Base-by-base conservation (phyloP, 2,329 filamentous ascomycete genomes). In the Xylaria multiplex region DNA sequence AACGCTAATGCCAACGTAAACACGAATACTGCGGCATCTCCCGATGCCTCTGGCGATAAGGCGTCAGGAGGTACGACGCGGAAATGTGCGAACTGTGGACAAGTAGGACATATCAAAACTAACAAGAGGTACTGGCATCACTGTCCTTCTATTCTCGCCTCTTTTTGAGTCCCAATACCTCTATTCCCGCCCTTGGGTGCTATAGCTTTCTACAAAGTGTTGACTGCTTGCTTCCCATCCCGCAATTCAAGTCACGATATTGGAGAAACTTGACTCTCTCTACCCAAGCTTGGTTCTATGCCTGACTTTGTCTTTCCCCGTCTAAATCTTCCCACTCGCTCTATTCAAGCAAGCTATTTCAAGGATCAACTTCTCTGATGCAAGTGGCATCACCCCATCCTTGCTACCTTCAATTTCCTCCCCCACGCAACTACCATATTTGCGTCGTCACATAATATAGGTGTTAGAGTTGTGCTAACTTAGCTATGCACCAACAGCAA, bases 61-160 rank as follows among this genome's bases (percentile, higher is more conserved):
- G 82, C 83, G 67, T 76, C 77, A 66, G 86, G 82, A 54, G 89
- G 90, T 67, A 96, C 93, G 63, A 91, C 91, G 40, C 87, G 96
- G 74, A 98, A 98, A 82, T 99, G 96, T 81, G 96, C 96, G 71
- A 98, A 97, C 79, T 99, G 96, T 81, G 96, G 96, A 57, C 92
- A 96, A 79, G 91, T 97, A 61, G 96, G 96, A 37, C 96, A 99
- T 77, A 99, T 99, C 84, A 97, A 97, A 81, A 98, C 95, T 54
- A 98, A 98, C 84, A 97, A 97, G 83, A 98, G 97, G 93, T 96
- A 87, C 81, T 85, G 80, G 72, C 71, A 73, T 65, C 59, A 59
- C 49, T 77, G 70, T 70, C 66, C 69, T 77, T 60, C 72, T 70
- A 73, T 72, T 71, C 67, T 67, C 59, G 58, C 37, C 55, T 56